A percentile compares a stretch with the other conserved stretches of the same genome.
Evolutionary conservation across 1,139 yeast genomes (phyloP).

Genomic region (Blastobotrys serpentis): DNA sequence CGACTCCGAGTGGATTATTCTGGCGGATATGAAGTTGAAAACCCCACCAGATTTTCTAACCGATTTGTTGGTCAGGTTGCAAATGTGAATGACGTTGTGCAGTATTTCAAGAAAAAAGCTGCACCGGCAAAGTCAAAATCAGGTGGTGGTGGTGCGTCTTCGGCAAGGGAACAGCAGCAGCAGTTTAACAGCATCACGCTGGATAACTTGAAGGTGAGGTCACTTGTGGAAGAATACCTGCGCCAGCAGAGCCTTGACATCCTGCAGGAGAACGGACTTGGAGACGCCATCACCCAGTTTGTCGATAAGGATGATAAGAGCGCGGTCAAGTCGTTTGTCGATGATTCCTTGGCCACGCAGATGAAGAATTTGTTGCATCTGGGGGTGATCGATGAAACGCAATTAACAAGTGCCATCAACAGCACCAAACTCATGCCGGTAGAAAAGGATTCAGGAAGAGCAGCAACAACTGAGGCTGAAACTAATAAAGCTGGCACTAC

Average conservation of each 20-base stretch:
- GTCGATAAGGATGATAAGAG: constrained; percentile 82
- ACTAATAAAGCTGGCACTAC: constrained; percentile 3
- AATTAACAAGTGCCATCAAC: constrained; percentile 19
- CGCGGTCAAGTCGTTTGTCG: constrained; percentile 67
- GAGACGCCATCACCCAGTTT: constrained; percentile 66
- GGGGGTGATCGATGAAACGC: constrained; percentile 35
- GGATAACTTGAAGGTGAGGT: constrained; percentile 53
- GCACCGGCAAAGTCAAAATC: constrained; percentile 3
- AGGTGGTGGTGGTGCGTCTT: constrained; percentile 21
- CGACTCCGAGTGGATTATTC: constrained; percentile 83
- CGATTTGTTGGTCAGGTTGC: constrained; percentile 90
- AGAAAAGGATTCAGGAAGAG: constrained; percentile 5
- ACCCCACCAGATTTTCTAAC: constrained; percentile 84
- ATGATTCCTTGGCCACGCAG: constrained; percentile 62
- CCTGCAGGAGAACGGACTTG: constrained; percentile 75
- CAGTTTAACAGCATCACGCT: constrained; percentile 21
- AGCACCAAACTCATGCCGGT: constrained; percentile 16
- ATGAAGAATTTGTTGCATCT: constrained; percentile 52
- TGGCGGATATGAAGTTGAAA: constrained; percentile 89
- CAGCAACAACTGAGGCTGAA: not conserved
- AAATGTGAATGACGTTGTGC: constrained; percentile 79
- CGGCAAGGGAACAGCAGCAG: not conserved
- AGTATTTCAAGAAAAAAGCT: constrained; percentile 53
- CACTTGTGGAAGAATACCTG: constrained; percentile 60
- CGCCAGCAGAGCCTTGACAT: constrained; percentile 62